Conservation (phyloP, 176 grass and related monocot species). For the Aechmea fasciata region DNA sequence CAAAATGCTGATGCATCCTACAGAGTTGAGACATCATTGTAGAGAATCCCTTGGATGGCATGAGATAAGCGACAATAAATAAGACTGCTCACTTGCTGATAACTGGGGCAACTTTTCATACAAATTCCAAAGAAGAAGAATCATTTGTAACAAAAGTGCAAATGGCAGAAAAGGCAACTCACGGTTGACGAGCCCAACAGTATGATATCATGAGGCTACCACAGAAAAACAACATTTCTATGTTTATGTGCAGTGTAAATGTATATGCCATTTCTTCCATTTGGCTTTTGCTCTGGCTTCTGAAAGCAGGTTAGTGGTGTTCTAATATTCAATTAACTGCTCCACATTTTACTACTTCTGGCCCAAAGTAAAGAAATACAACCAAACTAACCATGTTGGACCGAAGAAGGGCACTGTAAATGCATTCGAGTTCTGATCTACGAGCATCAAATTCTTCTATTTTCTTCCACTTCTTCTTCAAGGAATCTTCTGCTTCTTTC, state of each 20-base stretch:
- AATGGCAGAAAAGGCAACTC: not conserved
- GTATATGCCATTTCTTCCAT: too few species aligned
- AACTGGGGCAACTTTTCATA: not conserved
- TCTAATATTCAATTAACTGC: not conserved
- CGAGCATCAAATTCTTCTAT: constrained; percentile 93
- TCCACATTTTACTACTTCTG: too few species aligned
- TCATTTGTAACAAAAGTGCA: not conserved
- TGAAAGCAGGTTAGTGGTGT: too few species aligned
- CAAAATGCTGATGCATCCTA: constrained; percentile 95
- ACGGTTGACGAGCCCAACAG: not conserved
- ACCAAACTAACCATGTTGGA: constrained; percentile 56
- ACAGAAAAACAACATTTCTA: too few species aligned
- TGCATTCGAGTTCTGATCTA: constrained; percentile 79
- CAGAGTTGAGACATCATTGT: not conserved
- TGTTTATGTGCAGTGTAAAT: too few species aligned
- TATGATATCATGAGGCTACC: too few species aligned
- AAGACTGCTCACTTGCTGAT: not conserved
- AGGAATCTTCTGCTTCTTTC: constrained; percentile 95
- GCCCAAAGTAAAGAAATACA: constrained; percentile 8
- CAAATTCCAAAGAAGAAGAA: not conserved
- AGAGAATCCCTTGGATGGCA: not conserved
- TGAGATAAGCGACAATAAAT: not conserved
- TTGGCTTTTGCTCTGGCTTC: too few species aligned
- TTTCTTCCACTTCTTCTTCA: constrained; percentile 99
- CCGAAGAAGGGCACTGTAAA: constrained; percentile 77